Evolutionary conservation across 2,329 filamentous ascomycete genomes (phyloP).

Genomic region (Pyrenophora tritici-repentis): DNA sequence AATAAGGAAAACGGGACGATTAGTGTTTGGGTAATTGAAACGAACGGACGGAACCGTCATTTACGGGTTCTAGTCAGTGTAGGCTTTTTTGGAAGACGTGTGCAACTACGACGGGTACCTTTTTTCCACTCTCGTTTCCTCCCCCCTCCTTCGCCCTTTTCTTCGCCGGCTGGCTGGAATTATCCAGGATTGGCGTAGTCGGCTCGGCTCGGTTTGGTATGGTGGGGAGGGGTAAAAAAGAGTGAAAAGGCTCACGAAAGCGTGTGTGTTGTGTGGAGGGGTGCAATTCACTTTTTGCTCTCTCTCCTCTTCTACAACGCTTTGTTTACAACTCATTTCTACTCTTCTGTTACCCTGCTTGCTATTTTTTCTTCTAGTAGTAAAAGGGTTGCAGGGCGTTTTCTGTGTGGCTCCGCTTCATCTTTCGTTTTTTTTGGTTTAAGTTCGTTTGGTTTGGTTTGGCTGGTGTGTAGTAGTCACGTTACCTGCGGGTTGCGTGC

Average conservation of each 20-base stretch:
- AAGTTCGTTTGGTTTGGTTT: too few relatives aligned
- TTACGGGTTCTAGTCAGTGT: constrained; percentile 6
- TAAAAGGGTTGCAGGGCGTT: constrained; percentile 27
- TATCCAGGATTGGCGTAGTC: too few relatives aligned
- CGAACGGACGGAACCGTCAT: neutral
- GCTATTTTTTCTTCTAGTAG: neutral
- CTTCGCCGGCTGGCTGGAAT: too few relatives aligned
- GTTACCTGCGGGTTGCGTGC: neutral
- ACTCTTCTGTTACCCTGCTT: constrained; percentile 27
- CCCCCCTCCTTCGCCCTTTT: too few relatives aligned
- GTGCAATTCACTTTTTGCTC: constrained; percentile 12
- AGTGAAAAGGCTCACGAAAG: too few relatives aligned
- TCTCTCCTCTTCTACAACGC: neutral
- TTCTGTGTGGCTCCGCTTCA: constrained; percentile 19
- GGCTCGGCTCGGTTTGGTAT: too few relatives aligned
- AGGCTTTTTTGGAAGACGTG: constrained; percentile 13
- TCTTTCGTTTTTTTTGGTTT: neutral
- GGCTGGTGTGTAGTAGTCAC: constrained; percentile 6
- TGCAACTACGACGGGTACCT: constrained; percentile 4
- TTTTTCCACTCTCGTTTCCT: neutral
- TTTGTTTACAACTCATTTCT: constrained; percentile 23
- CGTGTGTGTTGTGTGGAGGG: too few relatives aligned
- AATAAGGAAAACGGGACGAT: neutral
- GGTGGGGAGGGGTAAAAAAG: too few relatives aligned
- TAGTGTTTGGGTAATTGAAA: constrained; percentile 21